Base-by-base conservation (phyloP, 225 moss, liverwort and hornwort species). In the Pseudisothecium myosuroides region DNA sequence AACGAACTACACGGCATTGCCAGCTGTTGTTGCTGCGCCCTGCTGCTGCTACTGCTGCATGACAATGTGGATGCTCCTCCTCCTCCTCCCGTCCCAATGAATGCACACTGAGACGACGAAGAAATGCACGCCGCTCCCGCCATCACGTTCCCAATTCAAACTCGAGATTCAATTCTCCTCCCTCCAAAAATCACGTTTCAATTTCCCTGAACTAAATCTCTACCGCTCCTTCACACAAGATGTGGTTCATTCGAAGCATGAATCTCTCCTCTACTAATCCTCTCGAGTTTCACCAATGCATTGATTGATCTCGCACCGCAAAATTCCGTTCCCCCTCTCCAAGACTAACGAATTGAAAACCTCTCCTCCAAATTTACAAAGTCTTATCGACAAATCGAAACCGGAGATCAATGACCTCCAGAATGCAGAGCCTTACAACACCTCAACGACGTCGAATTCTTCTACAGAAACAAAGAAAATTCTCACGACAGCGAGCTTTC, bases 1-100 rank as follows among this genome's bases (percentile, higher is more conserved):
- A 94, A 94, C 17, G 91, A 89, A 69, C 92, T 90, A 54, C 90
- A 91, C 64, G 92, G 92, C 90, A 92, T 81, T 92, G 92, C 87
- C 80, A 84, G 69, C 83, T 89, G 90, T 27, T 76, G 88, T 54
- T 81, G 87, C 63, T 85, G 90, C 19, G 64, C 73, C 75, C 43
- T 88, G 88, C 80, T 85, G 76, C 79, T 85, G 68, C 62, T 84
- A 89, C 27, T 87, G 14, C 27, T 80, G 55, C 87, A 78, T 55
- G 79, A 66, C 41, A 79, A 87, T 19, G 82, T 23, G 27, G 71
- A 85, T 78, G 88, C 87, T 77, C 49, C 39, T 80, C 75, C 39
- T 79, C 74, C 76, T 76, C 65, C 61, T 49, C 14, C 67, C 45
- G 49, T 60, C 55, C 88, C 87, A 11, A 39, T 32, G 32, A 89